phyloP scores from a whole-genome alignment of 352 stramenopile genomes.

The Phytopythium vexans region DNA sequence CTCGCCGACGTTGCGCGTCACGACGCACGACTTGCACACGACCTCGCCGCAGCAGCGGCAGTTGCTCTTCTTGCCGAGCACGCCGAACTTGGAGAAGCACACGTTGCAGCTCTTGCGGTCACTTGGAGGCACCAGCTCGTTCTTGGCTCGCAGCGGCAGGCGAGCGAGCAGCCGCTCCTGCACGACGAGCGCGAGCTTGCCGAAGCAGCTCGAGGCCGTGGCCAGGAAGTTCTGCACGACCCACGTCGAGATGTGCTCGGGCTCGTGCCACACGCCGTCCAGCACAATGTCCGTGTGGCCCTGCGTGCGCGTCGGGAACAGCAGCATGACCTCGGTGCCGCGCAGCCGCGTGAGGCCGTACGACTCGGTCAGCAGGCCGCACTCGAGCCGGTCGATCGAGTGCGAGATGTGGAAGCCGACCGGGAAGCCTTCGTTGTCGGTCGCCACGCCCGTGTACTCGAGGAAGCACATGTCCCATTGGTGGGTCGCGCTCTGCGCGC shows the following conservation, averaged over 20 bases:
- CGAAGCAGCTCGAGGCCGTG: constrained; percentile 28
- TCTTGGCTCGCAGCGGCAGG: constrained; percentile 47
- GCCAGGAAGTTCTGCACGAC: constrained; percentile 40
- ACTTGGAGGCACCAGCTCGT: constrained; percentile 33
- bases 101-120: constrained; percentile 64
- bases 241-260: constrained; percentile 33
- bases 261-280: constrained; percentile 37
- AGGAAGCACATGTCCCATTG: constrained; percentile 68
- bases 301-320: constrained; percentile 34
- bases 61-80: constrained; percentile 75
- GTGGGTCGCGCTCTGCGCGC: constrained; percentile 39
- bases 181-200: constrained; percentile 50
- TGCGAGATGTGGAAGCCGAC: constrained; percentile 66
- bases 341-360: constrained; percentile 54
- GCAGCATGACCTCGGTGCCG: constrained; percentile 47
- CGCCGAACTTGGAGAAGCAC: constrained; percentile 54
- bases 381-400: constrained; percentile 52
- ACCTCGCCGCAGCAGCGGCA: constrained; percentile 76
- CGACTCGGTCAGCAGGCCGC: constrained; percentile 54
- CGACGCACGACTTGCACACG: constrained; percentile 72
- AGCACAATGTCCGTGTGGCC: constrained; percentile 57
- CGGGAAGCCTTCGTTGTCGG: constrained; percentile 44
- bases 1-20: constrained; percentile 45
- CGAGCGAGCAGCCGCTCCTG: constrained; percentile 41
- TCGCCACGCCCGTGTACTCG: constrained; percentile 65